Evolutionary conservation across 2,329 filamentous ascomycete species (phyloP).

Genomic region (Cercospora beticola): DNA sequence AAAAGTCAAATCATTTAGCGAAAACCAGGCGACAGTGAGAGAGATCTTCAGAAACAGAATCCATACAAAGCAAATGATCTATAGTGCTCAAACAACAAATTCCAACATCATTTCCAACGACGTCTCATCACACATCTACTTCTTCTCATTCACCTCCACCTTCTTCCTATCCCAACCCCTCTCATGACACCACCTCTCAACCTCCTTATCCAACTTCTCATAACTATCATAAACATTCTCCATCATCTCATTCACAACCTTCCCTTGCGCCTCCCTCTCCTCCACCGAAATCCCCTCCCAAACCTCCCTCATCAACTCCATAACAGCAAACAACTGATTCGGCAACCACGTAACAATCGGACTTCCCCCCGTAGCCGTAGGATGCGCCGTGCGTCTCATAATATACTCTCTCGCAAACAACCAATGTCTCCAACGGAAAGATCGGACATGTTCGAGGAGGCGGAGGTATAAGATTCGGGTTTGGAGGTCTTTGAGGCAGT

Average conservation of each 20-base stretch:
- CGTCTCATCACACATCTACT: background rate
- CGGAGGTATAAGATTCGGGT: constrained; percentile 48
- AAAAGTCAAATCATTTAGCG: background rate
- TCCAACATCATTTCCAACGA: background rate
- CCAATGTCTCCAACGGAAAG: constrained; percentile 83
- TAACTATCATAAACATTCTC: constrained; percentile 63
- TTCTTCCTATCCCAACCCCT: constrained; percentile 18
- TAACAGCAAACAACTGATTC: constrained; percentile 74
- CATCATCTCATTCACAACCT: constrained; percentile 57
- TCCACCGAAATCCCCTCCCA: constrained; percentile 42
- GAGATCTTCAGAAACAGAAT: background rate
- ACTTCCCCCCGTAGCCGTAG: constrained; percentile 75
- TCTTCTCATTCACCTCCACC: constrained; percentile 16
- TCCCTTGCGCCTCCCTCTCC: constrained; percentile 22
- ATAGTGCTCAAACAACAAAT: background rate
- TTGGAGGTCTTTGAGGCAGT: constrained; percentile 41
- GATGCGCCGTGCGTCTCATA: constrained; percentile 72
- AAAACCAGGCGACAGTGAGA: background rate
- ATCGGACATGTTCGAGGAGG: constrained; percentile 69
- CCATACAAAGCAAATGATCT: background rate
- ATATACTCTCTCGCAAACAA: constrained; percentile 84
- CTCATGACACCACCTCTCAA: constrained; percentile 65
- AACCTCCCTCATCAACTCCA: constrained; percentile 66
- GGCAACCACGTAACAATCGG: constrained; percentile 83
- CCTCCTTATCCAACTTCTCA: constrained; percentile 68